Evolutionary conservation across 1,139 yeast genomes (phyloP).

Genomic region (Nakaseomyces delphensis): DNA sequence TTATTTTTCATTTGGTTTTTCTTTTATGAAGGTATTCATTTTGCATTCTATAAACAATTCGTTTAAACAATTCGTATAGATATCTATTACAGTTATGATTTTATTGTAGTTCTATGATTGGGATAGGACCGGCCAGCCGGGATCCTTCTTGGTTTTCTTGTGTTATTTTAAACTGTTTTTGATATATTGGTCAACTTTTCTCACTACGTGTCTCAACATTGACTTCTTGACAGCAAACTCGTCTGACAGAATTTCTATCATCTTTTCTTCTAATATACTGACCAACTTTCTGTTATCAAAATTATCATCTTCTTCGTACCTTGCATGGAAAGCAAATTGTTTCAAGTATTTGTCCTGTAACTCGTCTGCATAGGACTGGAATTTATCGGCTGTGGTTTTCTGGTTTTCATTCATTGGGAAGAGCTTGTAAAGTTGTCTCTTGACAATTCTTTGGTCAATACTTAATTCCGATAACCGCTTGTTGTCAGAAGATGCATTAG

Average conservation of each 20-base stretch:
- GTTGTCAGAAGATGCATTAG: background rate
- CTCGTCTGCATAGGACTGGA: slow-evolving; percentile 16
- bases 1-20: no score
- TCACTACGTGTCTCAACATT: slow-evolving; percentile 12
- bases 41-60: no score
- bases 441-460: slow-evolving; percentile 28
- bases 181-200: slow-evolving; percentile 12
- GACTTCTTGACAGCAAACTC: slow-evolving; percentile 16
- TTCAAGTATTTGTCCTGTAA: slow-evolving; percentile 20
- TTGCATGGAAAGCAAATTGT: background rate
- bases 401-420: slow-evolving; percentile 17
- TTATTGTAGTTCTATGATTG: no score
- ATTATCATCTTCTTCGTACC: slow-evolving; percentile 1
- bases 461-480: slow-evolving; percentile 9
- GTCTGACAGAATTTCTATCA: slow-evolving; percentile 12
- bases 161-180: background rate
- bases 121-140: slow-evolving; percentile 1
- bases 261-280: slow-evolving; percentile 13
- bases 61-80: no score
- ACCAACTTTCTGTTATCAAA: slow-evolving; percentile 11
- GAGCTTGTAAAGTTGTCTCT: slow-evolving; percentile 23
- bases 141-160: no score
- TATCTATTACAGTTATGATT: no score
- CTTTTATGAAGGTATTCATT: no score
- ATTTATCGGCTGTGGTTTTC: background rate